These are phyloP conservation scores for Hypoxylon cercidicola DNA, from an alignment of 495 filamentous ascomycete species.

Conservation along the genomic window DNA sequence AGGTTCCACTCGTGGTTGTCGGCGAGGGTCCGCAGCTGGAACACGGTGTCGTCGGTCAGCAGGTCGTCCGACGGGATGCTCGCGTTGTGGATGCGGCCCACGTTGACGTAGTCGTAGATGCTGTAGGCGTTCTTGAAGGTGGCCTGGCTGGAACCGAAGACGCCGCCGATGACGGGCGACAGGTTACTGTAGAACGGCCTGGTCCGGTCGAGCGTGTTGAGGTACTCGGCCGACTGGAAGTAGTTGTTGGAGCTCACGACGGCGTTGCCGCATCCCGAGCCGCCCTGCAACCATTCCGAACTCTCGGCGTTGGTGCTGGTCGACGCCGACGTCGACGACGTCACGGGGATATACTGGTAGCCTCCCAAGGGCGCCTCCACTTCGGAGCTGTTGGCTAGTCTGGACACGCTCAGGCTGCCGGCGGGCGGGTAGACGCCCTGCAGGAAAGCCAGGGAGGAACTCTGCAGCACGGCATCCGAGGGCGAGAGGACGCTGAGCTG, in stretches of 20 bases:
- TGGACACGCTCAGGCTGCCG: conserved; percentile 56
- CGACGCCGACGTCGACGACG: conserved; percentile 61
- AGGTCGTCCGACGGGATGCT: conserved; percentile 62
- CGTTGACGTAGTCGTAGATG: conserved; percentile 81
- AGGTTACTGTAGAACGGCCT: conserved; percentile 71
- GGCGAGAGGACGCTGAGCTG: conserved; percentile 71
- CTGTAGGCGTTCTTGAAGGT: conserved; percentile 78
- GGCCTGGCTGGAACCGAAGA: conserved; percentile 63
- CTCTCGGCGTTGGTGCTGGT: conserved; percentile 66
- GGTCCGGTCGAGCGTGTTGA: conserved; percentile 60
- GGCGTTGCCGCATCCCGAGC: conserved; percentile 68
- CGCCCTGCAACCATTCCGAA: conserved; percentile 68
- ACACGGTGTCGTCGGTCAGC: conserved; percentile 61
- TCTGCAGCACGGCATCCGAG: conserved; percentile 70
- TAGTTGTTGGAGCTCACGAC: conserved; percentile 76
- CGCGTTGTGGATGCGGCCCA: conserved; percentile 75
- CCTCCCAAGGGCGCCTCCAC: conserved; percentile 70
- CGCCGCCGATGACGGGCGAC: conserved; percentile 67
- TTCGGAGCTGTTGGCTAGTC: conserved; percentile 69
- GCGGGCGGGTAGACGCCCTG: conserved; percentile 85
- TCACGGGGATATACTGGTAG: conserved; percentile 77
- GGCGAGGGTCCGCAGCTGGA: conserved; percentile 70
- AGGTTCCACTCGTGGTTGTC: conserved; percentile 74
- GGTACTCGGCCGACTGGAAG: conserved; percentile 70
- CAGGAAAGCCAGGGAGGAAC: conserved; percentile 78